phyloP scores from a whole-genome alignment of 768 basidiomycete genomes.

The Omphalotus guepiniiformis region DNA sequence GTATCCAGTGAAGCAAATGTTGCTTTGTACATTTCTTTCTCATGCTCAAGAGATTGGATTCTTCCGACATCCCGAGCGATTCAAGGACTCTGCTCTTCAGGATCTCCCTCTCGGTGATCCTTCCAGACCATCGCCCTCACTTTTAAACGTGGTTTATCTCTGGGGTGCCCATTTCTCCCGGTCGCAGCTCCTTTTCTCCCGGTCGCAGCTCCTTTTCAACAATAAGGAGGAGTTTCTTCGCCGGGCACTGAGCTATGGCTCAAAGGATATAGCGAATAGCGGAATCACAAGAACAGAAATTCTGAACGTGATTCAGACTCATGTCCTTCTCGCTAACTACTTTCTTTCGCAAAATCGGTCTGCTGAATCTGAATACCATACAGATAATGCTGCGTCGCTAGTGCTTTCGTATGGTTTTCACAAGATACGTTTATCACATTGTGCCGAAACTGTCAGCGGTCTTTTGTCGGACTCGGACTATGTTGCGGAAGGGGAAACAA shows the following conservation, averaged over 20 bases:
- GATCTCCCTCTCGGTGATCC: slow-evolving; percentile 40
- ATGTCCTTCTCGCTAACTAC: slow-evolving; percentile 39
- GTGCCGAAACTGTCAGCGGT: slow-evolving; percentile 32
- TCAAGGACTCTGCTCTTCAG: slow-evolving; percentile 46
- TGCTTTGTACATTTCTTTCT: slow-evolving; percentile 54
- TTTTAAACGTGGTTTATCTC: slow-evolving; percentile 46
- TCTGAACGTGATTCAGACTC: slow-evolving; percentile 30
- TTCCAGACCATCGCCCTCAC: slow-evolving; percentile 43
- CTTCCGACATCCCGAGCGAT: slow-evolving; percentile 51
- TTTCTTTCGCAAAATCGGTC: slow-evolving; percentile 37
- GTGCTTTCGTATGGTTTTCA: slow-evolving; percentile 20
- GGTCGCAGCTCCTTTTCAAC: slow-evolving; percentile 38
- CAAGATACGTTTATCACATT: slow-evolving; percentile 33
- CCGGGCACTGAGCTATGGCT: slow-evolving; percentile 24
- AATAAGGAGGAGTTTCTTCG: slow-evolving; percentile 3
- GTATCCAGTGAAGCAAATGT: too few species aligned
- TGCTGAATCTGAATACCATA: slow-evolving; percentile 39
- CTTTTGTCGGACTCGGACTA: slow-evolving; percentile 29
- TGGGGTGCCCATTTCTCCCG: slow-evolving; percentile 49
- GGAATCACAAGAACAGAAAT: slow-evolving; percentile 20
- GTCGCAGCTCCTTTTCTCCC: slow-evolving; percentile 40
- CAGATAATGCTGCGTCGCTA: slow-evolving; percentile 30
- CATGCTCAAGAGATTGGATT: slow-evolving; percentile 60
- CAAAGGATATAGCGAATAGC: slow-evolving; percentile 35
- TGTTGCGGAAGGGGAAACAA: slow-evolving; percentile 32